phyloP scores from a whole-genome alignment of 495 filamentous ascomycete species.

The Aspergillus olivimuriae region DNA sequence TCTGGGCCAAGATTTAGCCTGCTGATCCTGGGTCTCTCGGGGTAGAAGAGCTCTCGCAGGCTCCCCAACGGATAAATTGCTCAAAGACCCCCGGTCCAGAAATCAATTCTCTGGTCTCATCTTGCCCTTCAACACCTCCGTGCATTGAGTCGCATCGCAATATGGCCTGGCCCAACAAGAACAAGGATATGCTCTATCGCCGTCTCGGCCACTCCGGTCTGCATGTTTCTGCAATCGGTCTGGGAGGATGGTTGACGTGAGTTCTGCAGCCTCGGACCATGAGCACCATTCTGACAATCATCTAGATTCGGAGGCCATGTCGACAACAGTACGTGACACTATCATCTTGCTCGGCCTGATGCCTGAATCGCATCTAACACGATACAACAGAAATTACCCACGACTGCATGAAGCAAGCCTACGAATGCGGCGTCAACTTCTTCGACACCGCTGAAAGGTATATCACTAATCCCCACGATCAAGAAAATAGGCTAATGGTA shows the following conservation, averaged over 20 bases:
- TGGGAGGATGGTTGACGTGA: conserved; percentile 54
- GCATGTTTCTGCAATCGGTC: conserved; percentile 60
- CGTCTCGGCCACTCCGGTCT: conserved; percentile 62
- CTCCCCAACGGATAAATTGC: background rate
- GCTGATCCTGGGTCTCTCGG: background rate
- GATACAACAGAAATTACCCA: conserved; percentile 49
- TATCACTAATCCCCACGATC: conserved; percentile 13
- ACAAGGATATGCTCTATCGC: conserved; percentile 57
- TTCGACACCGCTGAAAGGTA: conserved; percentile 49
- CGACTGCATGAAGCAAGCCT: conserved; percentile 68
- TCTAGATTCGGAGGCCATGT: conserved; percentile 20
- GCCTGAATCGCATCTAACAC: no score
- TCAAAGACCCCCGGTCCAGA: background rate
- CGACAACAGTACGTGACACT: conserved; percentile 10
- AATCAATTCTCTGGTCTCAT: background rate
- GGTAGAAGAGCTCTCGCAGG: background rate
- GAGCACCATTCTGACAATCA: background rate
- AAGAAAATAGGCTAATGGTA: conserved; percentile 37
- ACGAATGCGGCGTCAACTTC: conserved; percentile 71
- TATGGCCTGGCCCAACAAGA: conserved; percentile 25
- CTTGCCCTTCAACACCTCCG: background rate
- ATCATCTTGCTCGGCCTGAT: background rate
- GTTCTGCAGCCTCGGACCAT: background rate
- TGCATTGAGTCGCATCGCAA: background rate
- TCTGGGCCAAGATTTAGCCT: background rate